Base-by-base conservation (phyloP, 805 yeast species). In the Yamadazyma takamatsuzukensis region DNA sequence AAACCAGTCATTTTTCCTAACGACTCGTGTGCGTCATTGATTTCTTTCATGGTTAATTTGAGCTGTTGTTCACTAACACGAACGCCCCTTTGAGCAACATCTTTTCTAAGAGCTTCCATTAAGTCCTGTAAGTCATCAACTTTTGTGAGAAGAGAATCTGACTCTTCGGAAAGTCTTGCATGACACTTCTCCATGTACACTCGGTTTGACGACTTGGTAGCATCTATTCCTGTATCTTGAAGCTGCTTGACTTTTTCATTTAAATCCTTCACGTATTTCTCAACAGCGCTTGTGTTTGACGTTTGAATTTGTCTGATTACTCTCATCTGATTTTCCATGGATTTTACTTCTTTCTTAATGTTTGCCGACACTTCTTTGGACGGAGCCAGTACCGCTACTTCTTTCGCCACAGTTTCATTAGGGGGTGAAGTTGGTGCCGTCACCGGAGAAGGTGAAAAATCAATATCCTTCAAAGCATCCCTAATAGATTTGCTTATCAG, bases 41-140 rank as follows among this genome's bases (percentile, higher is more conserved):
- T 68, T 40, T 89, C 95, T 43, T 76, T 76, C 6, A 70, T 51
- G 2, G 90, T 82, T 14, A 69, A 61, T 14, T 72, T 77, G 16
- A 93, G 58, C 48, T 89, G 95, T 43, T 82, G 78, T 32, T 72
- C 77, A 0, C 87, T 63, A 11, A 95, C 88, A 22, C 87, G 73
- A 0, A 88, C 88, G 14, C 96, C 95, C 41, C 97, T 73, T 39
- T 80, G 82, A 0, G 96, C 95, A 10, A 93, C 96, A 59, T 89
- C 97, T 45, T 86, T 80, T 34, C 96, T 69, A 34, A 90, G 63
- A 0, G 85, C 85, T 51, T 93, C 99, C 53, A 93, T 84, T 7
- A 84, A 59, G 57, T 93, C 99, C 51, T 89, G 96, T 13, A 93
- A 63, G 44, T 87, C 96, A 54, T 93, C 98, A 4, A 90, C 90